Evolutionary conservation across 2,329 filamentous ascomycete species (phyloP), one percentile per base, ranked within the genome.

Genomic region (Arthrobotrys sinensis): DNA sequence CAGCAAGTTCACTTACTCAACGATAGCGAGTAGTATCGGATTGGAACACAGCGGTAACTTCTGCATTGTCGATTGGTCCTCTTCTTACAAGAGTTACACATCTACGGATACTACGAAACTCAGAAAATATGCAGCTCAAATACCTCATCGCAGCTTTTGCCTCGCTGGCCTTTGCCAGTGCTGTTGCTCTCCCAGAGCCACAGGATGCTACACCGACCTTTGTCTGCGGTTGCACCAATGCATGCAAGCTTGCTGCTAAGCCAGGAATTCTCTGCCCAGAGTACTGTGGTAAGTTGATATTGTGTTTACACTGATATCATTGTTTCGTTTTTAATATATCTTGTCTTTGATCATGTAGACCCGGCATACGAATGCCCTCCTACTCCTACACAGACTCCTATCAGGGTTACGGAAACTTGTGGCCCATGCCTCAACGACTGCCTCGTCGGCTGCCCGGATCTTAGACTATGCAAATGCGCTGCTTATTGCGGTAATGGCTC

Each of bases 161-260:
- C 21, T 72, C 75, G 10, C 36, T 71, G 19, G 75, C 67, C 10
- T 19, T 72, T 24, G 75, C 69, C n/a, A 72, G 62, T 16, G 75
- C 75, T 24, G 45, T 68, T 14, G 75, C 75, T 24, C 40, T 78
- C 14, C 75, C 75, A 55, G 62, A 68, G 12, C 73, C 73, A 12
- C 62, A 71, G 34, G 52, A 43, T 43, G 32, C 45, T 12, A 52
- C 60, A 34, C 75, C 67, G 10, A 46, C 52, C 4, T 68, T 78
- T 36, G 43, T 21, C n/a, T 78, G 75, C 34, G 75, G 75, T 32
- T 78, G 75, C 67, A 78, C 75, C 24, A 78, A 78, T 43, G 43
- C 38, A 11, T 78, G 75, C 62, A 72, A 63, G 19, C 60, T 78
- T 48, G 75, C 50, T 36, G 48, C 64, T 7, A 72, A 68, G 67